Conservation (phyloP, 805 yeast species). For the Nakazawaea wyomingensis region DNA sequence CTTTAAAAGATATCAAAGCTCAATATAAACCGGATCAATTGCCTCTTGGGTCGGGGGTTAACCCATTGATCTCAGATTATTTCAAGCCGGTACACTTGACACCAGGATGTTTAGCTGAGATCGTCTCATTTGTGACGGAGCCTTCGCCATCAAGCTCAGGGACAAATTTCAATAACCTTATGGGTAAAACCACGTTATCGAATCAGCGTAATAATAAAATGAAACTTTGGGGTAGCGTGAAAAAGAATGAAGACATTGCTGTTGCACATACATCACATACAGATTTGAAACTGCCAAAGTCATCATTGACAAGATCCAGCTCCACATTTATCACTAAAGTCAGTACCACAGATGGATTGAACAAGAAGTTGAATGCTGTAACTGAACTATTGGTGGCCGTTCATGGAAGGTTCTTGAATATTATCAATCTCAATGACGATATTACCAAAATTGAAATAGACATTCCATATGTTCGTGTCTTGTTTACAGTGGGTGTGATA, state of each 20-base stretch:
- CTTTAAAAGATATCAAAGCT: conserved; percentile 25
- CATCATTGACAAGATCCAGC: conserved; percentile 24
- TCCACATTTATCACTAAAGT: conserved; percentile 31
- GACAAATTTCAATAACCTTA: conserved; percentile 21
- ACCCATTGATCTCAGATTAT: conserved; percentile 48
- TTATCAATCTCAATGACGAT: conserved; percentile 33
- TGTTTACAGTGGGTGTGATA: conserved; percentile 32
- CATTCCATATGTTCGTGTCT: conserved; percentile 39
- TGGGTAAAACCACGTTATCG: neutral
- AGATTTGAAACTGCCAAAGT: conserved; percentile 24
- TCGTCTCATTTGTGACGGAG: conserved; percentile 10
- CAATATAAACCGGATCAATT: conserved; percentile 28
- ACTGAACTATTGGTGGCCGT: conserved; percentile 34
- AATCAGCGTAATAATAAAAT: conserved; percentile 16
- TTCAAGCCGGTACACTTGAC: conserved; percentile 46
- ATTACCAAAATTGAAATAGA: conserved; percentile 36
- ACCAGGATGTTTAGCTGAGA: conserved; percentile 40
- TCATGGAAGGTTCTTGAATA: conserved; percentile 47
- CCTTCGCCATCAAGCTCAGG: conserved; percentile 11
- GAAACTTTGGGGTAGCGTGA: conserved; percentile 14
- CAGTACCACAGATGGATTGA: conserved; percentile 25
- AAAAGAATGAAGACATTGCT: conserved; percentile 12
- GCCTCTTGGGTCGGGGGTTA: conserved; percentile 48
- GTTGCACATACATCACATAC: conserved; percentile 9
- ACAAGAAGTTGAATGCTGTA: conserved; percentile 23